Base-by-base conservation (phyloP, 164 flowering plant species). In the Berberis thunbergii region DNA sequence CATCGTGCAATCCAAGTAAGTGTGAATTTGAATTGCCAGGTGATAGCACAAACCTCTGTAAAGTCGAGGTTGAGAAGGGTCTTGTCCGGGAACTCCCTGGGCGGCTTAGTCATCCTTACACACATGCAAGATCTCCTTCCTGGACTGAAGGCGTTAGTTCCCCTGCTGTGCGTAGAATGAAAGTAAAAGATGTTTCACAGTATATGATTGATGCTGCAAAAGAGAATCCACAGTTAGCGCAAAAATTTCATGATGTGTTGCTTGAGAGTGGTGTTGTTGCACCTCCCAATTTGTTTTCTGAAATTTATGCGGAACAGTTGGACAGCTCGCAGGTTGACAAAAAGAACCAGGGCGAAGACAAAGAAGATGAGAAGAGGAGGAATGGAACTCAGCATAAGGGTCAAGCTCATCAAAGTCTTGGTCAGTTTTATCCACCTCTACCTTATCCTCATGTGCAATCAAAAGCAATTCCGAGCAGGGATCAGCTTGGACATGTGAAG, bases 161-260 rank as follows among this genome's bases (percentile, higher is more conserved):
- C 26, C 97, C 98, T 41, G 91, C 88, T 61, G 97, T 69, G 8
- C 87, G 77, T 7, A 83, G 77, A 69, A 88, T 83, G 97, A 91
- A 94, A 76, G 96, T 86, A 65, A 91, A n/a, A 70, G 96, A 94
- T 81, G 96, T 89, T 67, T 94, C 99, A 64, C 84, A 86, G 66
- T 91, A 91, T 78, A 86, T 94, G 96, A 88, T 94, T 70, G 87
- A 87, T 77, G 97, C 97, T 74, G 95, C 99, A 42, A 90, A 90
- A 77, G 97, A 90, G 73, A 91, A 94, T 73, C 99, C 99, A 67
- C 83, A 84, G 4, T 80, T 94, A 67, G 99, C 97, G 64, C 93
- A 94, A 71, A 94, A 88, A 65, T 95, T 94, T 69, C 96, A 91
- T 74, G 89, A 87, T 67, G 99, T 89, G 60, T 79, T 94, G 65